Percentiles rank a stretch among this genome's conserved stretches.
These are phyloP conservation scores for Microsporum ferrugineum DNA, from an alignment of 2,329 filamentous ascomycete species.

Conservation along the genomic window DNA sequence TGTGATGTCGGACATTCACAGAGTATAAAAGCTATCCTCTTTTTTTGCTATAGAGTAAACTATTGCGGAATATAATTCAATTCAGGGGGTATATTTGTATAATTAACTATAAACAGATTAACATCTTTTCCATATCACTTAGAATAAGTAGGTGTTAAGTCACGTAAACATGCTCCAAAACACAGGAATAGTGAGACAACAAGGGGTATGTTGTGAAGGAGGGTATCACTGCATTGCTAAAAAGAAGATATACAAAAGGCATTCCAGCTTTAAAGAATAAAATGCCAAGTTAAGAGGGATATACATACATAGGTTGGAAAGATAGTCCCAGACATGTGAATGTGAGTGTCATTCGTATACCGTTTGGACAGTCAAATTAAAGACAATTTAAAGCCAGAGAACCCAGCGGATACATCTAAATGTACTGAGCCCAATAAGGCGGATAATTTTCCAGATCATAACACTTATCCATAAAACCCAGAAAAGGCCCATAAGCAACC, in stretches of 20 bases:
- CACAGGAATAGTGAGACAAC: not conserved
- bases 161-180: not conserved
- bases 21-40: not conserved
- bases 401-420: slow-evolving; percentile 62
- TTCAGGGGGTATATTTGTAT: not conserved
- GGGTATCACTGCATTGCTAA: not conserved
- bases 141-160: not conserved
- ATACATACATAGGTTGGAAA: not conserved
- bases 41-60: not conserved
- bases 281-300: not conserved
- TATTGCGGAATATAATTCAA: not conserved
- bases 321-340: too few relatives aligned
- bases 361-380: not conserved
- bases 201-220: not conserved
- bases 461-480: slow-evolving; percentile 93
- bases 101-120: not conserved
- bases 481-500: slow-evolving; percentile 76
- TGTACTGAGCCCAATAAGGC: slow-evolving; percentile 51
- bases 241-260: not conserved
- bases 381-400: slow-evolving; percentile 57
- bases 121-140: not conserved
- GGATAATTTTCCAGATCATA: slow-evolving; percentile 56
- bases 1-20: not conserved
- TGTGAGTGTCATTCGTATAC: not conserved
- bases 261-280: not conserved